These are phyloP conservation scores for Sclerotinia minor DNA, from an alignment of 2,329 filamentous ascomycete genomes.

Conservation along the genomic window DNA sequence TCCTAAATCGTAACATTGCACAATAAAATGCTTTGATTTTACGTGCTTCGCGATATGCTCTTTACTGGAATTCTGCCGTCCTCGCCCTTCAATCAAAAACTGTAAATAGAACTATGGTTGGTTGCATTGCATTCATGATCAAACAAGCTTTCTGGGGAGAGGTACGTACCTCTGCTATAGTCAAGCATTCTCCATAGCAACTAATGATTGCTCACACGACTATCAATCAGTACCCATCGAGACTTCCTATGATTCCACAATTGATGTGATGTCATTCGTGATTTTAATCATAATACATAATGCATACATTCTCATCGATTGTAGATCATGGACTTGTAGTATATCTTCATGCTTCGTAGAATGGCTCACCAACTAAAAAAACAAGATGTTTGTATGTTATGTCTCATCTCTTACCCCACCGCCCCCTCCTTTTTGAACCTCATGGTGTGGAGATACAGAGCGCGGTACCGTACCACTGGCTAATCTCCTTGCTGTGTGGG, in stretches of 20 bases:
- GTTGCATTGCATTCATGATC: constrained; percentile 10
- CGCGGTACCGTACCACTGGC: constrained; percentile 2
- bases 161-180: not conserved
- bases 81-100: not conserved
- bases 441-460: not conserved
- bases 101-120: not conserved
- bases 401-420: not conserved
- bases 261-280: not conserved
- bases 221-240: not conserved
- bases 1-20: not conserved
- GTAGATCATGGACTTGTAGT: not conserved
- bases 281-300: not conserved
- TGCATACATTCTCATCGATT: not conserved
- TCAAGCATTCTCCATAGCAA: not conserved
- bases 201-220: constrained; percentile 8
- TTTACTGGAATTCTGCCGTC: not conserved
- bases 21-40: not conserved
- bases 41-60: not conserved
- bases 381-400: not conserved
- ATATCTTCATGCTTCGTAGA: constrained; percentile 1
- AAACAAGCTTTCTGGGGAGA: constrained; percentile 18
- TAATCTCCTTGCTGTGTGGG: constrained; percentile 8
- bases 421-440: not conserved
- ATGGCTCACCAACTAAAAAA: not conserved
- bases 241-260: not conserved